Conservation (phyloP, 1,284 basidiomycete genomes). For the Apiotrichum domesticum region DNA sequence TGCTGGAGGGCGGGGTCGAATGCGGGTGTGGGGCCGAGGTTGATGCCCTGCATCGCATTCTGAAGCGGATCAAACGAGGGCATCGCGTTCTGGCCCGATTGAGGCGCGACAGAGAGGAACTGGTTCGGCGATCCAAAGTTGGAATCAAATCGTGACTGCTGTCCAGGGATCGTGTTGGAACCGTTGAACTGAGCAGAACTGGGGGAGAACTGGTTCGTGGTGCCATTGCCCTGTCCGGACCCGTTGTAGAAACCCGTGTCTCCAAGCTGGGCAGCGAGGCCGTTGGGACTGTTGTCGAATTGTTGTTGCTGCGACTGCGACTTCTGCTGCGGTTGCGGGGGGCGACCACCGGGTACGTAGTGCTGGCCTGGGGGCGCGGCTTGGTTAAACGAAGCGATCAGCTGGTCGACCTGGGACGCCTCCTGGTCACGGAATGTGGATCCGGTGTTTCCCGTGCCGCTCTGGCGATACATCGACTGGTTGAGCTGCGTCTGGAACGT, state of each 20-base stretch:
- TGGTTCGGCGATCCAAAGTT: no score
- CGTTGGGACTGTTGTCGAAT: not conserved
- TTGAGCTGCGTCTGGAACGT: not conserved
- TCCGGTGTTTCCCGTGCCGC: not conserved
- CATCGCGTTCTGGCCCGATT: not conserved
- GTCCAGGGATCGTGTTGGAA: not conserved
- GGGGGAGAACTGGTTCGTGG: no score
- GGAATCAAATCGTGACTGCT: no score
- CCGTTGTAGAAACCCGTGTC: no score
- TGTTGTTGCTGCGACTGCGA: no score
- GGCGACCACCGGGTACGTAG: not conserved
- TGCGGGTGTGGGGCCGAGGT: not conserved
- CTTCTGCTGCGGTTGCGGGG: not conserved
- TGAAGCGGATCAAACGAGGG: not conserved
- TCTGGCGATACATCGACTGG: not conserved
- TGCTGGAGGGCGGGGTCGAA: slow-evolving; percentile 4
- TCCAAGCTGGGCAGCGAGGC: not conserved
- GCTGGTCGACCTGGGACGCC: slow-evolving; percentile 3
- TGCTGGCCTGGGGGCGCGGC: not conserved
- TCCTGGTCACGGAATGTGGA: not conserved
- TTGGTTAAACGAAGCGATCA: slow-evolving; percentile 5
- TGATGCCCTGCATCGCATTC: not conserved
- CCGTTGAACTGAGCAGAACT: not conserved
- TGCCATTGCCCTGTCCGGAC: no score
- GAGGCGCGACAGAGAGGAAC: no score